Evolutionary conservation across 257 asterid species (phyloP).

Genomic region (Solanum corneliomulleri): DNA sequence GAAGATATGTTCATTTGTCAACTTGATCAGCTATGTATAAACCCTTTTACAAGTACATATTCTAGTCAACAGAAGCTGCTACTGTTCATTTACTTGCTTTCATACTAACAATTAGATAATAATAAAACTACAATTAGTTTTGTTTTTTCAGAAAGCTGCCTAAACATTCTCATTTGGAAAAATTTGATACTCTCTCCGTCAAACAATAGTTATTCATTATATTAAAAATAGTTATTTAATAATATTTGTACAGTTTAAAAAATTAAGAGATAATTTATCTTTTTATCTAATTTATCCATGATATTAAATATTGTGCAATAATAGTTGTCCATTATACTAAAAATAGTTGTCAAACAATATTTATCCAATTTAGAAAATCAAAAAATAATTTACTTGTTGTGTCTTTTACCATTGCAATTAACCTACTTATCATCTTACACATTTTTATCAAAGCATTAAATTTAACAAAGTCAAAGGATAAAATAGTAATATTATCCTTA

Average conservation of each 20-base stretch:
- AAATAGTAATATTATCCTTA: background rate
- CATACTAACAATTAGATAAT: background rate
- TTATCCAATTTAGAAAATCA: background rate
- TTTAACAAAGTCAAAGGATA: background rate
- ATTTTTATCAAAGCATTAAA: background rate
- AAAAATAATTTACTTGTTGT: too few species aligned
- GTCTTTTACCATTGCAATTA: too few species aligned
- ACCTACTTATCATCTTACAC: too few species aligned
- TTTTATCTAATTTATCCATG: too few species aligned
- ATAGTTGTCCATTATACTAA: background rate
- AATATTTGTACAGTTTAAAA: too few species aligned
- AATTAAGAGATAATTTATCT: too few species aligned
- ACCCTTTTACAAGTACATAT: background rate
- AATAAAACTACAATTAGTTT: background rate
- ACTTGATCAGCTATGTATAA: background rate
- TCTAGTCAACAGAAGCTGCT: background rate
- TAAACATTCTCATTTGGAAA: background rate
- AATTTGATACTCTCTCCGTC: background rate
- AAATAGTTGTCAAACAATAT: too few species aligned
- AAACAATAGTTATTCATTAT: too few species aligned
- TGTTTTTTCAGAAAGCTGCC: background rate
- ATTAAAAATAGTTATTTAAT: too few species aligned
- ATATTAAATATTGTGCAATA: too few species aligned
- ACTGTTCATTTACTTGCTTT: background rate
- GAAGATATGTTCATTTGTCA: background rate